Base-by-base conservation (phyloP, 1,284 basidiomycete genomes). In the Melampsora americana region DNA sequence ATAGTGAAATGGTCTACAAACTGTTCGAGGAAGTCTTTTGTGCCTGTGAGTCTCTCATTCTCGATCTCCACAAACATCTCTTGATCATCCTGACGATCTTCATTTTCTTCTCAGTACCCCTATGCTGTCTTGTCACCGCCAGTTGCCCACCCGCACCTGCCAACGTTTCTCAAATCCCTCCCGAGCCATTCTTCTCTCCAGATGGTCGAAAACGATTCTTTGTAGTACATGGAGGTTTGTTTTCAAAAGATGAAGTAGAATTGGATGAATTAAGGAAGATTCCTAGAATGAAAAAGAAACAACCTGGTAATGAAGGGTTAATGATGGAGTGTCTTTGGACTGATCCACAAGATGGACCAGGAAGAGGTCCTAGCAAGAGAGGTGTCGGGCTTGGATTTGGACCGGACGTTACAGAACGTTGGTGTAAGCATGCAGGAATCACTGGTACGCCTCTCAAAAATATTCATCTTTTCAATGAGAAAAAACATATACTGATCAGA, bases 321-420 rank as follows among this genome's bases (percentile, higher is more conserved):
- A 98, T 99, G 92, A 94, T 93, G 81, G 86, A 86, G 72, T 73
- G 82, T 68, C 80, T 83, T 3, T 83, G 82, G 82, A 96, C 93
- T 9, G 96, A 99, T 84, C 95, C 96, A 30, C 95, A 98, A 84
- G 89, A 90, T 59, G 83, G 86, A 62, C 89, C 89, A 16, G 96
- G 96, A n/a, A 89, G 96, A 53, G 95, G 95, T 0, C 95, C 95
- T 5, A 95, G 92, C 81, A 99, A 99, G 86, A 89, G 96, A 69
- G 95, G 95, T 78, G 94, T 98, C 69, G 95, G 96, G 23, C 90
- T 96, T 78, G 89, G 92, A 11, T 99, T 99, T 83, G 95, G 95
- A 20, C 95, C 95, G 0, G 95, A 97, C 82, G 69, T 82, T 5
- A 83, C 81, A 1, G 74, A 78, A 26, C 60, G 78, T 7, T 82